These are phyloP conservation scores for Ochetophila trinervis DNA, from an alignment of 306 rosid genomes.

Conservation along the genomic window DNA sequence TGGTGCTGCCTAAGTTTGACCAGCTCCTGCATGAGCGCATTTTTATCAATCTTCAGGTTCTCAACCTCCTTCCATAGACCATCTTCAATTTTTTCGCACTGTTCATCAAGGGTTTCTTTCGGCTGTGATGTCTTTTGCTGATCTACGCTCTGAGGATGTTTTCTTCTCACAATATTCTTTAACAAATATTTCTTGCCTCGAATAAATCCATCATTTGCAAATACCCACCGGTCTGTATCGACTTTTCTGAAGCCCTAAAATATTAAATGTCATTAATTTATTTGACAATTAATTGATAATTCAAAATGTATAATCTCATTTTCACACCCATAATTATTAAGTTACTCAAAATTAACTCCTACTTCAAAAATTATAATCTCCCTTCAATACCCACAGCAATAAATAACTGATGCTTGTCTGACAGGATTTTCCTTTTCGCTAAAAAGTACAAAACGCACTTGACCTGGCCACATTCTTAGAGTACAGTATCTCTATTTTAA, in stretches of 20 bases:
- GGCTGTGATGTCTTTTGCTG: constrained; percentile 41
- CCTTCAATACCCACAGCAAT: too few relatives aligned
- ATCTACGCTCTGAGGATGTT: constrained; percentile 52
- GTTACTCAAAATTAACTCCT: too few relatives aligned
- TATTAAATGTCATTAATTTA: constrained; percentile 16
- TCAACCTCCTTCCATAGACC: constrained; percentile 76
- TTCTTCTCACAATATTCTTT: constrained; percentile 72
- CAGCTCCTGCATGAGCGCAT: constrained; percentile 68
- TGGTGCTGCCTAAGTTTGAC: constrained; percentile 78
- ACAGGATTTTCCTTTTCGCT: too few relatives aligned
- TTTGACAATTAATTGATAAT: background rate
- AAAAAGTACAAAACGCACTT: too few relatives aligned
- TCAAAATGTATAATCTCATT: background rate
- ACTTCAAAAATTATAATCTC: too few relatives aligned
- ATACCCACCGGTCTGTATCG: constrained; percentile 84
- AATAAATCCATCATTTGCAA: constrained; percentile 71
- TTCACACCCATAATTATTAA: background rate
- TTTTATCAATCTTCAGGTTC: constrained; percentile 71
- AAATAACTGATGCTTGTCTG: too few relatives aligned
- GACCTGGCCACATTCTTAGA: too few relatives aligned
- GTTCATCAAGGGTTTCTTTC: constrained; percentile 39
- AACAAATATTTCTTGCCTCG: constrained; percentile 72
- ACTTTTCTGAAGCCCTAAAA: constrained; percentile 91
- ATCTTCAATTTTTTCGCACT: constrained; percentile 30
- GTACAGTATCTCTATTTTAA: too few relatives aligned